Base-by-base conservation (phyloP, 495 filamentous ascomycete species). In the Xanthoparmelia taractica region DNA sequence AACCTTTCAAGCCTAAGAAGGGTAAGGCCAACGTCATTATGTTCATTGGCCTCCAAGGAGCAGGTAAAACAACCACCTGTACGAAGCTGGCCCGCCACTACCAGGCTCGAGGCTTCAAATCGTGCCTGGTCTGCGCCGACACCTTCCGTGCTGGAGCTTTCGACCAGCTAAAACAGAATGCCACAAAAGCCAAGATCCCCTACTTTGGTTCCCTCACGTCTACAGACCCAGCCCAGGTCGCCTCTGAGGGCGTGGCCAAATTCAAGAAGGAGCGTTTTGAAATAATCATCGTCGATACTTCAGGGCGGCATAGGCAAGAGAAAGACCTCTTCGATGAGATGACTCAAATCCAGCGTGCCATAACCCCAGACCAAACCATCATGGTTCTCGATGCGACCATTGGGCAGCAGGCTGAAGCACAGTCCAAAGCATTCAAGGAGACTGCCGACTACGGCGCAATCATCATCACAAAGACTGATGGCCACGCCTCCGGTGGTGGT, bases 191-290 rank as follows among this genome's bases (percentile, higher is more conserved):
- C 15, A 96, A 96, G 80, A 97, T 99, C 41, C 95, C 94, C 11
- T 99, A 99, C 80, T 97, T 94, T 71, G 94, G 94, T 68, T 92
- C 88, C 64, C 77, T 97, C 57, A 97, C 93, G 0, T 91, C 97
- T 73, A 97, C 92, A 12, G 95, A 99, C 72, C 94, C 94, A 2
- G 93, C 91, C 7, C 84, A 91, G 33, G 95, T 99, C 25, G 91
- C 95, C 1, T 81, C 85, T 3, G 94, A 97, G 68, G 94, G 94
- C 72, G 95, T 99, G 17, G 92, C 96, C 38, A 95, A 96, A 75
- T 99, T 99, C 81, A 97, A 96, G 80, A 97, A 96, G 77, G 95
- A 99, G 80, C 80, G 86, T 6, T 99, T 97, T 72, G 94, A 99
- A 75, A 86, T 99, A 59, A 99, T 99, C 67, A 96, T 99, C 65